Conservation (phyloP, 2,329 filamentous ascomycete species). For the Claviceps digitariae region DNA sequence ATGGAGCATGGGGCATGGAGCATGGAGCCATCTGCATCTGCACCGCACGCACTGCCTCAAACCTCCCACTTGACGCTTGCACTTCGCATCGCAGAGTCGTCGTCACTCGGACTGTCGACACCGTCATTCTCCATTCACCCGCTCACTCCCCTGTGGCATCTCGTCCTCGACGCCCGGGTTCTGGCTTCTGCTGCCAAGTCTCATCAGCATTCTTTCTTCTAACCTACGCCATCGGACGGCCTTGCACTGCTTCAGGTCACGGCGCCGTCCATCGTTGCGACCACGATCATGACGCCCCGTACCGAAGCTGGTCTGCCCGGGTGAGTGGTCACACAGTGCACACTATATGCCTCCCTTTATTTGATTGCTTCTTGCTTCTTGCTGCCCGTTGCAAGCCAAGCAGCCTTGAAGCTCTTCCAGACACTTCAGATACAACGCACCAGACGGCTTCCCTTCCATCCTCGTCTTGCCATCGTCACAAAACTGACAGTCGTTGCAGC, state of each 20-base stretch:
- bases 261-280: conserved; percentile 1
- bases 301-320: conserved; percentile 23
- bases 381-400: background rate
- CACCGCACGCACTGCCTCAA: background rate
- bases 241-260: background rate
- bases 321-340: conserved; percentile 16
- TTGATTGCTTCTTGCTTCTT: background rate
- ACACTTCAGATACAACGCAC: background rate
- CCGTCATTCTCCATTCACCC: conserved; percentile 2
- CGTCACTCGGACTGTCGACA: conserved; percentile 2
- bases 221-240: background rate
- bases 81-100: conserved; percentile 5
- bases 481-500: conserved; percentile 31
- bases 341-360: conserved; percentile 3
- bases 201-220: conserved; percentile 3
- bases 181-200: conserved; percentile 6
- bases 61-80: background rate
- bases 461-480: background rate
- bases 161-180: background rate
- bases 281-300: conserved; percentile 16
- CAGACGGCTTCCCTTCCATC: background rate
- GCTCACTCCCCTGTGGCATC: conserved; percentile 1
- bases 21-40: too few relatives aligned
- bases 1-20: too few relatives aligned
- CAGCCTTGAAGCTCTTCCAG: too few relatives aligned